phyloP scores from a whole-genome alignment of 164 flowering plant species.

The Brasenia schreberi region DNA sequence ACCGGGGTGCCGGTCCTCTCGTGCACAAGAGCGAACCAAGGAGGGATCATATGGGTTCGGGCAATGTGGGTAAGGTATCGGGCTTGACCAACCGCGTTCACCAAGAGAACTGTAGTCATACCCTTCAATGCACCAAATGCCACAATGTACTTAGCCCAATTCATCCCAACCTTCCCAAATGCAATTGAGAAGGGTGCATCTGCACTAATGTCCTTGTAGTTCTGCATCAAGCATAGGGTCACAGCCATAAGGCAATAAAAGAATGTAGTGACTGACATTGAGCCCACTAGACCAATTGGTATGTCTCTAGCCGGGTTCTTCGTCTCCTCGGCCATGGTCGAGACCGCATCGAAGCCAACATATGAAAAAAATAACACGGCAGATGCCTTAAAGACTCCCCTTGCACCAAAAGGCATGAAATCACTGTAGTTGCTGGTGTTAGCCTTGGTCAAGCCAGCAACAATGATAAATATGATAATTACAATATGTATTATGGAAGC shows the following conservation, averaged over 20 bases:
- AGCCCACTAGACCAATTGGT: slow-evolving; percentile 56
- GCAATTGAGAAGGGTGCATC: slow-evolving; percentile 47
- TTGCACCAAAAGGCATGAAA: slow-evolving; percentile 36
- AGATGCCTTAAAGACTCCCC: slow-evolving; percentile 45
- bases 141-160: slow-evolving; percentile 50
- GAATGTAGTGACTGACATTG: slow-evolving; percentile 33
- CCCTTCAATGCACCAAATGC: slow-evolving; percentile 38
- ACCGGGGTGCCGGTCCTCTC: slow-evolving; percentile 40
- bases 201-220: slow-evolving; percentile 17
- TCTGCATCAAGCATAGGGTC: slow-evolving; percentile 40
- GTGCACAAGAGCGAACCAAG: slow-evolving; percentile 31
- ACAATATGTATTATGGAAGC: slow-evolving; percentile 31
- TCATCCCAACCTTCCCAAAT: slow-evolving; percentile 31
- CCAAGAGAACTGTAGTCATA: slow-evolving; percentile 44
- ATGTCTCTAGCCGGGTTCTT: slow-evolving; percentile 52
- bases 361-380: slow-evolving; percentile 57
- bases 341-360: slow-evolving; percentile 45
- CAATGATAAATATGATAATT: slow-evolving; percentile 34
- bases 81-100: slow-evolving; percentile 40
- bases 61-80: slow-evolving; percentile 59
- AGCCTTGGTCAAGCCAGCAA: slow-evolving; percentile 41
- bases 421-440: slow-evolving; percentile 19
- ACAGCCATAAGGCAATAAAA: slow-evolving; percentile 34
- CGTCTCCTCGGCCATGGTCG: slow-evolving; percentile 70
- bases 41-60: slow-evolving; percentile 50